phyloP scores from a whole-genome alignment of 1,284 basidiomycete species.

The Baeospora myosura region DNA sequence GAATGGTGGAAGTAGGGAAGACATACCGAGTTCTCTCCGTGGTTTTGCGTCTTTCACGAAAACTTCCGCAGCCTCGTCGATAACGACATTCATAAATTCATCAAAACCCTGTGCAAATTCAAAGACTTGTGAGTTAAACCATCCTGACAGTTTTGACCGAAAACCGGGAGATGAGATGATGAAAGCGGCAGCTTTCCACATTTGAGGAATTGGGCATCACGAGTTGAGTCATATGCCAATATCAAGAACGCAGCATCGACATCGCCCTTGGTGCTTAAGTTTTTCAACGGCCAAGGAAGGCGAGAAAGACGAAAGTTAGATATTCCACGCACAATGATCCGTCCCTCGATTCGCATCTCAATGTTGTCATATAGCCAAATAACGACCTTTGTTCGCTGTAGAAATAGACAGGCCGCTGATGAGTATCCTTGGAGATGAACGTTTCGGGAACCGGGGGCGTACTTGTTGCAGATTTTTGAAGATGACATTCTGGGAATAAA shows the following conservation, averaged over 20 bases:
- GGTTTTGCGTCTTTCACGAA: slow-evolving; percentile 85
- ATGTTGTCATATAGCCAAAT: slow-evolving; percentile 98
- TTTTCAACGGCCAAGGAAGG: slow-evolving; percentile 3
- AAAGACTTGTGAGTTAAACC: slow-evolving; percentile 10
- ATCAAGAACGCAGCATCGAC: too few relatives aligned
- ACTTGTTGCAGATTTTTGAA: slow-evolving; percentile 96
- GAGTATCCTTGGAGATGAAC: neutral
- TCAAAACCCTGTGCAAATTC: slow-evolving; percentile 79
- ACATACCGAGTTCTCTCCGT: slow-evolving; percentile 70
- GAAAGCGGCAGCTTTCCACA: too few relatives aligned
- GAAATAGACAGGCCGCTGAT: neutral
- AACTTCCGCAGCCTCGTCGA: slow-evolving; percentile 94
- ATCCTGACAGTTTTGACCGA: slow-evolving; percentile 11
- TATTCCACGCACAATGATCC: slow-evolving; percentile 77
- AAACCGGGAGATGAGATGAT: slow-evolving; percentile 9
- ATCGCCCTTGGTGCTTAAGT: too few relatives aligned
- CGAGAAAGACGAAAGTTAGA: slow-evolving; percentile 7
- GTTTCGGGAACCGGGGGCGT: slow-evolving; percentile 8
- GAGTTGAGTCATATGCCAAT: too few relatives aligned
- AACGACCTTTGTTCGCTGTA: slow-evolving; percentile 76
- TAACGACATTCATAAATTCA: slow-evolving; percentile 98
- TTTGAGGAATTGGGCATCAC: too few relatives aligned
- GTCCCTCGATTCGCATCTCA: slow-evolving; percentile 95
- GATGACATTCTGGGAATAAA: slow-evolving; percentile 78
- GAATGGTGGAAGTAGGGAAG: neutral